These are phyloP conservation scores for Linanthus parryae DNA, from an alignment of 148 eudicot genomes.

Conservation along the genomic window DNA sequence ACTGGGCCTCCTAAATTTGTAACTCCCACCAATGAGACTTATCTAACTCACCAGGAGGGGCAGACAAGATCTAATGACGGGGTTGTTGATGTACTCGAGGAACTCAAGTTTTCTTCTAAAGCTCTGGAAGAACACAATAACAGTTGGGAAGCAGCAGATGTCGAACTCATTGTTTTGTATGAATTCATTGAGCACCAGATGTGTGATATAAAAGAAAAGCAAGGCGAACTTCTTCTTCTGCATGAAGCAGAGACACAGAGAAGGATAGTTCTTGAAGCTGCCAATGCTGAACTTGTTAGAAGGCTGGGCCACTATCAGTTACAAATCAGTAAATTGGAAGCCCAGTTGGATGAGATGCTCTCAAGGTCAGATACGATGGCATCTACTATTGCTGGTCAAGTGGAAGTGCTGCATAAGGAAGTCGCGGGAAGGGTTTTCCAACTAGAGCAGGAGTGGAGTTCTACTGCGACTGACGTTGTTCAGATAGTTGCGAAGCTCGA, in stretches of 20 bases:
- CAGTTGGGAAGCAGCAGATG: constrained; percentile 45
- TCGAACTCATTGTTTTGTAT: constrained; percentile 63
- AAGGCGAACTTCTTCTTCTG: constrained; percentile 36
- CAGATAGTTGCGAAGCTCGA: constrained; percentile 52
- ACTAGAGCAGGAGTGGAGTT: constrained; percentile 43
- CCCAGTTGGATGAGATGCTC: constrained; percentile 42
- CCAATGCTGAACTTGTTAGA: constrained; percentile 37
- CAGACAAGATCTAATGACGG: constrained; percentile 14
- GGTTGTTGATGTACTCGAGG: constrained; percentile 17
- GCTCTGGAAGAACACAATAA: constrained; percentile 35
- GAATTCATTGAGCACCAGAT: constrained; percentile 53
- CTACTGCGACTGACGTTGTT: constrained; percentile 31
- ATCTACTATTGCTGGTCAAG: constrained; percentile 30
- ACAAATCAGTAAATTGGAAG: constrained; percentile 39
- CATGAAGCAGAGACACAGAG: constrained; percentile 38
- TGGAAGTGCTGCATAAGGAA: constrained; percentile 47
- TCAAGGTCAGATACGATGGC: constrained; percentile 33
- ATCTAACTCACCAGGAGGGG: constrained; percentile 9
- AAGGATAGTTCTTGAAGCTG: constrained; percentile 22
- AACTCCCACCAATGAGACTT: constrained; percentile 18
- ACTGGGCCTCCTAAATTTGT: constrained; percentile 7
- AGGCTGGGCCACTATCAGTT: constrained; percentile 38
- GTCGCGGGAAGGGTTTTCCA: constrained; percentile 31
- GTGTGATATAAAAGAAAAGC: constrained; percentile 41
- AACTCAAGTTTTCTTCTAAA: constrained; percentile 46